Conservation (phyloP, 2,329 filamentous ascomycete genomes). For the Microascus cirrosus region DNA sequence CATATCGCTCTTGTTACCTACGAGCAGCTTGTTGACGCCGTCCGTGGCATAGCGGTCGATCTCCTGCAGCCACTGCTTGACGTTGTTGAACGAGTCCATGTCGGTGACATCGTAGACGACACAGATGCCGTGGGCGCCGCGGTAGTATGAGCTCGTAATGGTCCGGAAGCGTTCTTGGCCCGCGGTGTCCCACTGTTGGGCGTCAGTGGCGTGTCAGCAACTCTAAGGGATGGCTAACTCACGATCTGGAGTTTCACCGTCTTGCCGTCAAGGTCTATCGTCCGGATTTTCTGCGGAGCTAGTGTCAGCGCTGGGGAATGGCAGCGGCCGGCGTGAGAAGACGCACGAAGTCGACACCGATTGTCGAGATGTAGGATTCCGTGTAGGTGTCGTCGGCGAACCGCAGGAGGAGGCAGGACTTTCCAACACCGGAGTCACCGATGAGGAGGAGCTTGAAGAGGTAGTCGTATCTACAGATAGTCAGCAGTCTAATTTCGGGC, state of each 20-base stretch:
- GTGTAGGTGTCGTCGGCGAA: slow-evolving; percentile 99
- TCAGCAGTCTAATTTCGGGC: not conserved
- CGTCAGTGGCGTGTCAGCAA: not conserved
- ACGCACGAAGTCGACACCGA: slow-evolving; percentile 96
- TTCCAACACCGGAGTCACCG: slow-evolving; percentile 99
- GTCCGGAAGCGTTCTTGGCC: slow-evolving; percentile 99
- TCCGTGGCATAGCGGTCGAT: slow-evolving; percentile 99
- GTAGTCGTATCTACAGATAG: slow-evolving; percentile 82
- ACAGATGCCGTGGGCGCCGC: slow-evolving; percentile 97
- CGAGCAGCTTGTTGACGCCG: slow-evolving; percentile 97
- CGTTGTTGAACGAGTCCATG: slow-evolving; percentile 99
- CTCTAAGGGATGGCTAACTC: slow-evolving; percentile 27
- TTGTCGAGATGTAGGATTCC: slow-evolving; percentile 98
- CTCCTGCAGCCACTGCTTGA: slow-evolving; percentile 99
- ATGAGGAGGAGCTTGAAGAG: slow-evolving; percentile 99
- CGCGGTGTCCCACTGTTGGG: slow-evolving; percentile 85
- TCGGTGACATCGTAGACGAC: slow-evolving; percentile 99
- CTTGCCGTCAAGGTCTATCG: slow-evolving; percentile 98
- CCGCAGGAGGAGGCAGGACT: slow-evolving; percentile 95
- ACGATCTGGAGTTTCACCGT: slow-evolving; percentile 99
- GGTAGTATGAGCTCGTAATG: slow-evolving; percentile 99
- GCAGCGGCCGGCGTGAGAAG: not conserved
- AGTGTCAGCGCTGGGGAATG: not conserved
- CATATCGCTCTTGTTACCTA: slow-evolving; percentile 99
- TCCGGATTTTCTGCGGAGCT: slow-evolving; percentile 81